Evolutionary conservation across 352 stramenopile species (phyloP), one percentile per base, ranked within the genome.

Genomic region (Pythium guiyangense): DNA sequence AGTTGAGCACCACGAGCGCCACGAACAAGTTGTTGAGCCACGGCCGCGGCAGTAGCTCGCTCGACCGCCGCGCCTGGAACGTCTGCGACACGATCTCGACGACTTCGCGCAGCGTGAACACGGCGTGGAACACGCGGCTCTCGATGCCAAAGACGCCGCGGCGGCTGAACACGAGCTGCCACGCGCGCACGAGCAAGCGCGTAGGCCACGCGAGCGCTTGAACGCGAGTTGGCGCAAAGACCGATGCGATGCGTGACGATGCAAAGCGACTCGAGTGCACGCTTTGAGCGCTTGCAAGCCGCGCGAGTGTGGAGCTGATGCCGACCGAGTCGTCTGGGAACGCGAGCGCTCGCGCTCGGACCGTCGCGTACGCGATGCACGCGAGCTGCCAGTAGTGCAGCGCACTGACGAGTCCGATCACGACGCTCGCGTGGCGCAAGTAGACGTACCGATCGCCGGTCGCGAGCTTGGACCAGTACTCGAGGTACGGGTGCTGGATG

Each of bases 21-120:
- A 62, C 22, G 25, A 42, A 43, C 4, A 46, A 25, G n/a, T 52
- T 44, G 29, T 54, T 62, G 25, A 66, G 25, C 40, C 39, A 59
- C 8, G 14, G 45, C 0, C 43, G 26, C 4, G 43, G 22, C 15
- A 64, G 55, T 4, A 60, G 22, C 14, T 29, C 22, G 34, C 65
- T n/a, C n/a, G n/a, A n/a, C n/a, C n/a, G n/a, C n/a, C n/a, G n/a
- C n/a, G n/a, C n/a, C n/a, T n/a, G n/a, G n/a, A n/a, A n/a, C n/a
- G n/a, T n/a, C n/a, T n/a, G n/a, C n/a, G n/a, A n/a, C n/a, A n/a
- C n/a, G n/a, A n/a, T n/a, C n/a, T n/a, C n/a, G n/a, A n/a, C n/a
- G n/a, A n/a, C n/a, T n/a, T n/a, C n/a, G n/a, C n/a, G n/a, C n/a
- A n/a, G n/a, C n/a, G n/a, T n/a, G n/a, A n/a, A n/a, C n/a, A n/a